phyloP scores from a whole-genome alignment of 1,284 basidiomycete species.

The Phylloboletellus chloephorus region DNA sequence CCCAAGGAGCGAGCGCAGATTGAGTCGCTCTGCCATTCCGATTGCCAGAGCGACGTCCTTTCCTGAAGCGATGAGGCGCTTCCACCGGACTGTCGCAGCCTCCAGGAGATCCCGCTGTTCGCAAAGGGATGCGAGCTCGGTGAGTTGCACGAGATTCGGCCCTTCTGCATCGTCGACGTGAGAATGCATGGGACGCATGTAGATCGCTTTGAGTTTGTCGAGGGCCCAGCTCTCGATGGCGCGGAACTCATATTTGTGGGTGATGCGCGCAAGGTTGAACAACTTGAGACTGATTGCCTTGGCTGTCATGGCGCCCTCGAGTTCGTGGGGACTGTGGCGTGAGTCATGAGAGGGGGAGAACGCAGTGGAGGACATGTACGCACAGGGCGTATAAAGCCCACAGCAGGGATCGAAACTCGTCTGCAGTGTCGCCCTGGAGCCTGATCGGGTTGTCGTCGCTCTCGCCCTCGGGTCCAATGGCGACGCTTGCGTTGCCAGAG shows the following conservation, averaged over 20 bases:
- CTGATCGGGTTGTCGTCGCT: conserved; percentile 45
- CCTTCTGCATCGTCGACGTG: conserved; percentile 30
- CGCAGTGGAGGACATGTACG: conserved; percentile 23
- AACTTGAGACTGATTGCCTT: conserved; percentile 40
- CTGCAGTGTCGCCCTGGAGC: conserved; percentile 44
- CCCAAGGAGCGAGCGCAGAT: conserved; percentile 37
- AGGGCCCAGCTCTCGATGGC: conserved; percentile 48
- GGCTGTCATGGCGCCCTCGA: conserved; percentile 39
- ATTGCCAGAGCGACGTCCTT: conserved; percentile 41
- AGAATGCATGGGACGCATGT: conserved; percentile 32
- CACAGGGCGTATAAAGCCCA: conserved; percentile 48
- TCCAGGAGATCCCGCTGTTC: conserved; percentile 42
- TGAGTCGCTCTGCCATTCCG: conserved; percentile 39
- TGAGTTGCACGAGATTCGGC: conserved; percentile 37
- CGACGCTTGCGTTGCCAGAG: conserved; percentile 18
- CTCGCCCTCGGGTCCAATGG: conserved; percentile 37
- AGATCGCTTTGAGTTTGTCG: conserved; percentile 37
- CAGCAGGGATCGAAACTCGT: conserved; percentile 44
- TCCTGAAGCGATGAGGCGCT: conserved; percentile 38
- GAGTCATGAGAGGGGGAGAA: conserved; percentile 6
- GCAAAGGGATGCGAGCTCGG: conserved; percentile 43
- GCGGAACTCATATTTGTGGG: conserved; percentile 53
- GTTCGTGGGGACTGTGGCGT: conserved; percentile 41
- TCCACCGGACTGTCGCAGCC: conserved; percentile 36
- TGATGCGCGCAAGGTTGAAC: conserved; percentile 45